These are phyloP conservation scores for Lipomyces sp. DNA, from an alignment of 805 yeast genomes.

Conservation along the genomic window DNA sequence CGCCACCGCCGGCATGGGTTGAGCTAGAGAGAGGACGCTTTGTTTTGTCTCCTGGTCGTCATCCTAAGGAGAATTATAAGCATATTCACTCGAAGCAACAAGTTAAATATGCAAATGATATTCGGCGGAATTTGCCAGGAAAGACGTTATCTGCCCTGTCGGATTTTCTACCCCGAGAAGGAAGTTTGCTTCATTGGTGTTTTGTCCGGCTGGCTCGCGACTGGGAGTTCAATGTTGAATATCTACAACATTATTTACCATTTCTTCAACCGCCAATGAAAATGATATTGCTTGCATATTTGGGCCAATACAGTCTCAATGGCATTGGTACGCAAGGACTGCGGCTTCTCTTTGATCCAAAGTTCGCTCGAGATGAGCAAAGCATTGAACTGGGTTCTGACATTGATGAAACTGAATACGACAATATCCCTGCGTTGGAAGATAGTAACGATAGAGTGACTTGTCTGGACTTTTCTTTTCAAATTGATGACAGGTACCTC, in stretches of 20 bases:
- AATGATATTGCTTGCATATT: constrained; percentile 23
- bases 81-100: background rate
- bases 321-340: constrained; percentile 19
- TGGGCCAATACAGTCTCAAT: constrained; percentile 21
- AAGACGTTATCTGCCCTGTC: constrained; percentile 14
- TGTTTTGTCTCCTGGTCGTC: constrained; percentile 8
- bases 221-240: constrained; percentile 26
- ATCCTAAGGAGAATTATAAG: background rate
- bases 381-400: constrained; percentile 1
- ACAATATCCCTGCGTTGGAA: background rate
- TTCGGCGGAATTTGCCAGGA: constrained; percentile 14
- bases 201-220: constrained; percentile 20
- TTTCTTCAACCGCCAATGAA: constrained; percentile 22
- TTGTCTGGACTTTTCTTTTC: constrained; percentile 23
- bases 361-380: background rate
- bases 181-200: constrained; percentile 24
- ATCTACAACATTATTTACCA: constrained; percentile 20
- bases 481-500: constrained; percentile 20
- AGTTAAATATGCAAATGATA: constrained; percentile 6
- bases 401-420: constrained; percentile 13
- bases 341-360: constrained; percentile 17
- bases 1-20: constrained; percentile 28
- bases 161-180: constrained; percentile 17
- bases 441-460: constrained; percentile 23
- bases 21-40: constrained; percentile 14